These are phyloP conservation scores for Jimgerdemannia flammicorona DNA, from an alignment of 192 early-diverging fungal species.

Conservation along the genomic window DNA sequence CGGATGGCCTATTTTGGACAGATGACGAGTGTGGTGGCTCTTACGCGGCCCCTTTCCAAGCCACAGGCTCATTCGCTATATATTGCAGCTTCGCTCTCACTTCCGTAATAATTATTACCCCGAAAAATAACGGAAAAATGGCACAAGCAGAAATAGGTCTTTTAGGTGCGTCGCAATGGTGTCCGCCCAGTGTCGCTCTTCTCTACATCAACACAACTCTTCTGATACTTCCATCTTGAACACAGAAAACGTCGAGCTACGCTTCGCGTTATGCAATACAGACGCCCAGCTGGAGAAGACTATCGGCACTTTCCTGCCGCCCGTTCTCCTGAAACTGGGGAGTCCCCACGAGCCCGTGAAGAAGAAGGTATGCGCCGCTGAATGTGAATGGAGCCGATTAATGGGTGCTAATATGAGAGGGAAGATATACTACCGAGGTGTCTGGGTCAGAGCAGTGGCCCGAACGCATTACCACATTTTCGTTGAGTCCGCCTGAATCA, in stretches of 20 bases:
- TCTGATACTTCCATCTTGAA: neutral
- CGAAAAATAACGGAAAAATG: neutral
- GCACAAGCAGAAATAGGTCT: neutral
- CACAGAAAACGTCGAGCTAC: conserved; percentile 69
- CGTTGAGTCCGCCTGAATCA: too few relatives aligned
- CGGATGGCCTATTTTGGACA: neutral
- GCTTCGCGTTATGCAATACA: conserved; percentile 67
- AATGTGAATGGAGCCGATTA: neutral
- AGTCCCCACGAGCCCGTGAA: conserved; percentile 38
- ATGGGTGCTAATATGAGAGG: too few relatives aligned
- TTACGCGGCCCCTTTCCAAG: neutral
- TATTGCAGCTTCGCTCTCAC: too few relatives aligned
- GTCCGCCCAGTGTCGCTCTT: neutral
- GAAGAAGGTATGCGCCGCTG: conserved; percentile 34
- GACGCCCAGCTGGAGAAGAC: conserved; percentile 61
- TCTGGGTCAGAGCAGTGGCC: too few relatives aligned
- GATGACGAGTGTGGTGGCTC: too few relatives aligned
- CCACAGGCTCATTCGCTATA: neutral
- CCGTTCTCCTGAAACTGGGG: conserved; percentile 66
- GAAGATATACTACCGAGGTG: too few relatives aligned
- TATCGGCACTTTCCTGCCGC: conserved; percentile 58
- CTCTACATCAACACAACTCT: too few relatives aligned
- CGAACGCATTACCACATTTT: too few relatives aligned
- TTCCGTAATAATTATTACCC: too few relatives aligned
- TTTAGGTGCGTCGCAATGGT: neutral